Base-by-base conservation (phyloP, 805 yeast genomes). In the Cyberlindnera maritima region DNA sequence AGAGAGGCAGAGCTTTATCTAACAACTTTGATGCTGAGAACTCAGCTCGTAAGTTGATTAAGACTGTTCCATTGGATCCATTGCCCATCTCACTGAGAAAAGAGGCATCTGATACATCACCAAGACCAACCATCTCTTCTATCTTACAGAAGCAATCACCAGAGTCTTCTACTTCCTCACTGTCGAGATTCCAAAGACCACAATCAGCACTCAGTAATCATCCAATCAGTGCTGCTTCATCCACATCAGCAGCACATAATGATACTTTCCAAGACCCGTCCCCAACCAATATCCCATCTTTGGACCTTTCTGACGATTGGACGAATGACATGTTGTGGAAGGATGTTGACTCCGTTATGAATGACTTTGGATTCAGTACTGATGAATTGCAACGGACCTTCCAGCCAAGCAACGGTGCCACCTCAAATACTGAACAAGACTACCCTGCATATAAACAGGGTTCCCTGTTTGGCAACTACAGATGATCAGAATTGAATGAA, bases 321-420 rank as follows among this genome's bases (percentile, higher is more conserved):
- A 66, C 69, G 17, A 67, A 68, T 17, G 75, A 71, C 33, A 62
- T 68, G 60, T 66, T 71, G 2, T 72, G 75, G 90, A 85, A 83
- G 59, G 95, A 89, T 60, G 91, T 89, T 25, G 96, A 88, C 54
- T 74, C 88, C 40, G 86, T 89, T 48, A 88, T 89, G 96, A 88
- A 86, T 60, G 96, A 88, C 60, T 89, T 88, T 66, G 97, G 96
- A 5, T 89, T 89, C 69, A 88, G 86, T 54, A 81, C 88, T 14
- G 63, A 55, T 33, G 58, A 56, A 36, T 29, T 51, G 26, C 47
- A 48, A 21, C 41, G 38, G 36, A 34, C 43, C 6, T 19, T 44
- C n/a, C 28, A 38, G 9, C 37, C 32, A 5, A 20, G 23, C 15
- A 41, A 39, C 4, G 32, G 32, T 9, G 9, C 12, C 19, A 5